phyloP scores from a whole-genome alignment of 1,284 basidiomycete genomes.

The Cryptococcus sp. region DNA sequence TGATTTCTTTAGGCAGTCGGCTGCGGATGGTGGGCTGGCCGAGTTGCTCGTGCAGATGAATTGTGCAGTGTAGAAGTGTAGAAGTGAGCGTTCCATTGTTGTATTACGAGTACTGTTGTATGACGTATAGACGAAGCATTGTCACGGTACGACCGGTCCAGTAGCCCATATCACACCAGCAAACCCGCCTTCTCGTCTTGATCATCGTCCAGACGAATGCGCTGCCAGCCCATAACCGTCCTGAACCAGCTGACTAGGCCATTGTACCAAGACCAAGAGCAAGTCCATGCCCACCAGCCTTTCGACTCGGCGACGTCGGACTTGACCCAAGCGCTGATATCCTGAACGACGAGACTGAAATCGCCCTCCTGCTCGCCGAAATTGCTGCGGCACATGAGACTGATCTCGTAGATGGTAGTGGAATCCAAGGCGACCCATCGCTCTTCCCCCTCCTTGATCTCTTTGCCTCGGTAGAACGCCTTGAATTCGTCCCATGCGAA shows the following conservation, averaged over 20 bases:
- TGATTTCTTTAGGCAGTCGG: slow-evolving; percentile 46
- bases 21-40: slow-evolving; percentile 24
- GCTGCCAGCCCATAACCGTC: slow-evolving; percentile 1
- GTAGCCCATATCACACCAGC: not conserved
- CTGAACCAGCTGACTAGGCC: slow-evolving; percentile 8
- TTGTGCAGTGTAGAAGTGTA: slow-evolving; percentile 10
- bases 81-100: not conserved
- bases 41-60: slow-evolving; percentile 40
- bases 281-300: not conserved
- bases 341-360: slow-evolving; percentile 42
- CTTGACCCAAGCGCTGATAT: slow-evolving; percentile 21
- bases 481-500: slow-evolving; percentile 54
- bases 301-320: not conserved
- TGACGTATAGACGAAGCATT: not conserved
- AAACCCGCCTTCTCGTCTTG: slow-evolving; percentile 12
- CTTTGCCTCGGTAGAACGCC: slow-evolving; percentile 55
- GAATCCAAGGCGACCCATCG: slow-evolving; percentile 42
- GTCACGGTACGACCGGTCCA: not conserved
- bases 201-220: slow-evolving; percentile 17
- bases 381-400: slow-evolving; percentile 52
- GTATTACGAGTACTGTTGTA: slow-evolving; percentile 1
- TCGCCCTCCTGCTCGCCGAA: slow-evolving; percentile 53
- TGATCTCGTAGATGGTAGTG: slow-evolving; percentile 41
- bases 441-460: slow-evolving; percentile 38
- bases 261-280: slow-evolving; percentile 8